Conservation (phyloP, 345 rosid species). For the Eucalyptus fibrosa region DNA sequence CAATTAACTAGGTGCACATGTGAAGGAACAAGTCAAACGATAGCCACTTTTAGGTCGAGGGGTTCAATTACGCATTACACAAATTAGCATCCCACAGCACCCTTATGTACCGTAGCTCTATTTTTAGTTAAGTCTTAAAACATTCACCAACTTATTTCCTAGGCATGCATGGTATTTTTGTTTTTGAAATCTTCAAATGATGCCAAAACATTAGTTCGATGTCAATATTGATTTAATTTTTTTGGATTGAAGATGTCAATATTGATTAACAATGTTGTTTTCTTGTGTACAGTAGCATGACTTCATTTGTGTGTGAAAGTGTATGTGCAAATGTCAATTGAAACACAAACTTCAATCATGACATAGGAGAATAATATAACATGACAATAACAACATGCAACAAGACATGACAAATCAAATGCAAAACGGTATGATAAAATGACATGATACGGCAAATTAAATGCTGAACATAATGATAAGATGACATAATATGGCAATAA, state of each 20-base stretch:
- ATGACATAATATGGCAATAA: neutral
- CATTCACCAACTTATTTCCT: neutral
- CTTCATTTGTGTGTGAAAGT: neutral
- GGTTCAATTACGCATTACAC: neutral
- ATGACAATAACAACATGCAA: neutral
- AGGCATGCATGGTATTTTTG: neutral
- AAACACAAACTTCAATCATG: neutral
- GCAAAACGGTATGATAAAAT: neutral
- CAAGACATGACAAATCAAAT: neutral
- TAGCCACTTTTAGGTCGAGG: neutral
- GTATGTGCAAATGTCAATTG: neutral
- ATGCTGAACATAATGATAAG: neutral
- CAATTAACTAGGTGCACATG: neutral
- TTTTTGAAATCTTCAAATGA: neutral
- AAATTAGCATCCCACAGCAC: neutral
- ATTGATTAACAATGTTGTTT: neutral
- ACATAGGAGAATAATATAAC: neutral
- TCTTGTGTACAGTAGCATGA: neutral
- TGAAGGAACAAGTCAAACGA: neutral
- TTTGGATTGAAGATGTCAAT: neutral
- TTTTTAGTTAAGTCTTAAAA: neutral
- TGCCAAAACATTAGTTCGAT: neutral
- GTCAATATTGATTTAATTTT: neutral
- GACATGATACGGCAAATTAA: neutral
- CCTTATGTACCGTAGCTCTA: fast-evolving